Conservation (phyloP, 2,329 filamentous ascomycete species). For the Diaporthe helianthi region DNA sequence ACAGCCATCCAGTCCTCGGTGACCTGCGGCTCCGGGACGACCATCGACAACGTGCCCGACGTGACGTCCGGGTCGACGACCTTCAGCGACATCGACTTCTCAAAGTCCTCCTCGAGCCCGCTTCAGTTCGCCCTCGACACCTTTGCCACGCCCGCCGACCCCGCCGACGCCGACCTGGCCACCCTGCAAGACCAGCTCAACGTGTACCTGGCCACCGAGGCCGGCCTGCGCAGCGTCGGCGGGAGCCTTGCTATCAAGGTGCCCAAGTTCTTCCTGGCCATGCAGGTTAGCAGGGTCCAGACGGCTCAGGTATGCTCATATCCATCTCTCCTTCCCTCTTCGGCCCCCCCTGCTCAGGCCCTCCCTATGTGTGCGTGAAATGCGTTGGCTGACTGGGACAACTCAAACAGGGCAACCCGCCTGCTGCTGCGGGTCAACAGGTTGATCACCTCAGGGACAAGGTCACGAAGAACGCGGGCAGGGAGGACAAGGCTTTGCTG, state of each 20-base stretch:
- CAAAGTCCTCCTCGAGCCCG: constrained; percentile 52
- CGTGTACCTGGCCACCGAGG: constrained; percentile 66
- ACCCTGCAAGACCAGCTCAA: constrained; percentile 61
- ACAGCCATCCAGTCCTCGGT: constrained; percentile 50
- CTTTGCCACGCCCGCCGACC: constrained; percentile 59
- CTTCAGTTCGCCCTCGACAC: constrained; percentile 60
- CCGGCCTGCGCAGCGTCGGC: constrained; percentile 60
- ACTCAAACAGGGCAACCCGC: constrained; percentile 54
- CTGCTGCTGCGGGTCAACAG: constrained; percentile 52
- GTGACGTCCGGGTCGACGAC: constrained; percentile 57
- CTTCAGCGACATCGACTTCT: constrained; percentile 65
- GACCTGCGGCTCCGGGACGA: constrained; percentile 57
- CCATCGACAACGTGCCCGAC: constrained; percentile 62
- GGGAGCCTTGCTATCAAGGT: constrained; percentile 64
- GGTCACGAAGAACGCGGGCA: constrained; percentile 61
- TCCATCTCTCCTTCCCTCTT: too few species aligned
- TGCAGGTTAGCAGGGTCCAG: constrained; percentile 65
- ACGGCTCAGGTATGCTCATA: constrained; percentile 51
- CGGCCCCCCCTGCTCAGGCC: too few species aligned
- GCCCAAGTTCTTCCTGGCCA: constrained; percentile 68
- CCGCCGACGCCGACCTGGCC: constrained; percentile 57
- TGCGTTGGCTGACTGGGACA: not conserved
- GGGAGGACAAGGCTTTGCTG: constrained; percentile 55
- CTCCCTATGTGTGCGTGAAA: not conserved
- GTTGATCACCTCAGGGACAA: constrained; percentile 65